These are phyloP conservation scores for Phytophthora meadii DNA, from an alignment of 352 stramenopile species.

Conservation along the genomic window DNA sequence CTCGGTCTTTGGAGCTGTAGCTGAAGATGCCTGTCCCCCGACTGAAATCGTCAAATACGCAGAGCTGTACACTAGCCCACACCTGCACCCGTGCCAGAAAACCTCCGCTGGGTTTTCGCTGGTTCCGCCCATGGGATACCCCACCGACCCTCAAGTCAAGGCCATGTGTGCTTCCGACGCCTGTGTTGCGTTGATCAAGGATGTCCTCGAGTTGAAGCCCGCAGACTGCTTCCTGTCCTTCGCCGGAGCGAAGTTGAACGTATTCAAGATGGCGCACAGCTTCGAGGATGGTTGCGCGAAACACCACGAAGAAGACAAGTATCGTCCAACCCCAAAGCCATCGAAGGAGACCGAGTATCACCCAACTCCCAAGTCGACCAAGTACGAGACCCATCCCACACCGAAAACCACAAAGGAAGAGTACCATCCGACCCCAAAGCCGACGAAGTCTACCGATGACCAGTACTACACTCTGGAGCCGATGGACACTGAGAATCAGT, in stretches of 20 bases:
- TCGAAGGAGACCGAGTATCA: constrained; percentile 11
- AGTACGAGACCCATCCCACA: constrained; percentile 10
- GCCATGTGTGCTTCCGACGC: constrained; percentile 35
- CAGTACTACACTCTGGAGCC: constrained; percentile 2
- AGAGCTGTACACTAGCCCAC: constrained; percentile 35
- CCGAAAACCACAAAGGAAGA: constrained; percentile 5
- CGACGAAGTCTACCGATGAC: neutral
- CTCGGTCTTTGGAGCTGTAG: constrained; percentile 10
- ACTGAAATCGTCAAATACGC: constrained; percentile 33
- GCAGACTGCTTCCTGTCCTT: constrained; percentile 34
- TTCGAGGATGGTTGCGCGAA: constrained; percentile 21
- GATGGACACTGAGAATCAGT: constrained; percentile 1
- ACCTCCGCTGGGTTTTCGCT: constrained; percentile 30
- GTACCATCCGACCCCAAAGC: constrained; percentile 20
- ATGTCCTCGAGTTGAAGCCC: constrained; percentile 29
- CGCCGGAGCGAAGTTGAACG: constrained; percentile 28
- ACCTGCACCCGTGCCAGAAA: constrained; percentile 38
- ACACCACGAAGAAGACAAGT: constrained; percentile 7
- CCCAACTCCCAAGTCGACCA: constrained; percentile 15
- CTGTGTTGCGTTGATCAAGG: constrained; percentile 26
- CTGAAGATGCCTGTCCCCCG: constrained; percentile 33
- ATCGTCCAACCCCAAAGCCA: neutral
- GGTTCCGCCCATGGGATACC: constrained; percentile 22
- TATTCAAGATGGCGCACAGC: constrained; percentile 15
- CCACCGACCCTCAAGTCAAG: constrained; percentile 31